Percentiles rank a stretch among this genome's conserved stretches.
Conservation (phyloP, 768 basidiomycete species). For the Fistulinella prunicolor region DNA sequence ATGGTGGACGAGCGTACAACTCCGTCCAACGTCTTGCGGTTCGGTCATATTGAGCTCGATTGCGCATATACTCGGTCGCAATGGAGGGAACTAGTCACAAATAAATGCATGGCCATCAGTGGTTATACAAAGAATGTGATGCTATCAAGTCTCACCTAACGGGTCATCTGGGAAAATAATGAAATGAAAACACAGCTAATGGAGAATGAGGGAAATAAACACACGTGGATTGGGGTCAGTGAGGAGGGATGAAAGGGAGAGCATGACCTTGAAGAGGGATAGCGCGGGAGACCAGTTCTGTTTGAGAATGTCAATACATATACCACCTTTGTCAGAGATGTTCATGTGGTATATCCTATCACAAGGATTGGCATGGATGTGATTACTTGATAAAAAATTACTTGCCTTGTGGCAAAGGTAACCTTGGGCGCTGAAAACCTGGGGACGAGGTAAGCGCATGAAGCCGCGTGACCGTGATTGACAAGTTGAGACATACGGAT, state of each 20-base stretch:
- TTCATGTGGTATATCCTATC: slow-evolving; percentile 88
- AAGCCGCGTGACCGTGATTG: slow-evolving; percentile 1
- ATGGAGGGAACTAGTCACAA: slow-evolving; percentile 61
- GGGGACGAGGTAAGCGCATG: slow-evolving; percentile 1
- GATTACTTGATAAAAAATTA: not conserved
- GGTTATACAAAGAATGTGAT: not conserved
- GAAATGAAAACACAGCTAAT: slow-evolving; percentile 7
- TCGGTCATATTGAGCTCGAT: slow-evolving; percentile 67
- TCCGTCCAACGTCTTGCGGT: slow-evolving; percentile 80
- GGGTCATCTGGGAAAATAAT: slow-evolving; percentile 54
- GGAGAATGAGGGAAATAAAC: slow-evolving; percentile 28
- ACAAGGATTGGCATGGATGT: not conserved
- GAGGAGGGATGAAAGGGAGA: slow-evolving; percentile 87
- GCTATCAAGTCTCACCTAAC: slow-evolving; percentile 52
- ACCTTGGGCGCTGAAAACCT: slow-evolving; percentile 82
- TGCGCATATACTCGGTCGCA: slow-evolving; percentile 63
- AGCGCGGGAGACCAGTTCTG: slow-evolving; percentile 93
- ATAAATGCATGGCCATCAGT: slow-evolving; percentile 2
- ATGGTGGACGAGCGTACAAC: slow-evolving; percentile 56
- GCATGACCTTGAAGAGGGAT: slow-evolving; percentile 91
- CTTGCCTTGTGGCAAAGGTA: slow-evolving; percentile 69
- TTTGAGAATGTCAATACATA: slow-evolving; percentile 91
- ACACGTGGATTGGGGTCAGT: slow-evolving; percentile 92
- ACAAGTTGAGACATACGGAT: slow-evolving; percentile 52
- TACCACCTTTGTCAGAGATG: slow-evolving; percentile 71